Evolutionary conservation across 2,329 filamentous ascomycete species (phyloP).

Genomic region (Hypoxylon sp.): DNA sequence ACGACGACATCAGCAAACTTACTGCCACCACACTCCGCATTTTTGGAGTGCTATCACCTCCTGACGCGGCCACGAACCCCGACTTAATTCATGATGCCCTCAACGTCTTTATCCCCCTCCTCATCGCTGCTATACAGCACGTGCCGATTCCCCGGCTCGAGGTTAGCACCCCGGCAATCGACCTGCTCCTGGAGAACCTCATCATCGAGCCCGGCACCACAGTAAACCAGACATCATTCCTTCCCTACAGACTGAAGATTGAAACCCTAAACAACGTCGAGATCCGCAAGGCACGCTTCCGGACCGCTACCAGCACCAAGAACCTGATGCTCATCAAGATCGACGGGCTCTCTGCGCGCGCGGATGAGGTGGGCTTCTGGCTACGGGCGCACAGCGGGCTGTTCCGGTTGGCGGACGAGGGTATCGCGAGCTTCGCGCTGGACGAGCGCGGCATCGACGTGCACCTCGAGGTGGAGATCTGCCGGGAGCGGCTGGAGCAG

Average conservation of each 20-base stretch:
- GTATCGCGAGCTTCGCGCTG: conserved; percentile 84
- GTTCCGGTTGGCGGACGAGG: conserved; percentile 79
- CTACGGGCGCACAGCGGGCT: conserved; percentile 79
- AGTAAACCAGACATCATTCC: conserved; percentile 85
- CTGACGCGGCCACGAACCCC: conserved; percentile 68
- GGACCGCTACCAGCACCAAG: conserved; percentile 70
- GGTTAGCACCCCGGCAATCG: conserved; percentile 80
- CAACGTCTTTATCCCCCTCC: conserved; percentile 80
- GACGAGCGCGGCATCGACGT: conserved; percentile 90
- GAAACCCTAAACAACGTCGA: conserved; percentile 88
- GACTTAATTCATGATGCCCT: conserved; percentile 78
- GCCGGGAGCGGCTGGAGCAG: conserved; percentile 78
- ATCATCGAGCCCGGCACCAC: conserved; percentile 88
- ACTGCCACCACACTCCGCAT: conserved; percentile 72
- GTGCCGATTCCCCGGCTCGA: conserved; percentile 92
- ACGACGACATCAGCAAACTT: conserved; percentile 75
- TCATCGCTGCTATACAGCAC: conserved; percentile 82
- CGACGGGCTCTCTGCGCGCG: conserved; percentile 82
- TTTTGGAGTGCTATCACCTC: conserved; percentile 72
- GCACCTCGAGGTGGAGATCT: conserved; percentile 83
- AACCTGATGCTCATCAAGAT: conserved; percentile 80
- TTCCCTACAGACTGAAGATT: conserved; percentile 82
- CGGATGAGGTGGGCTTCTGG: conserved; percentile 91
- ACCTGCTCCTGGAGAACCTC: conserved; percentile 88
- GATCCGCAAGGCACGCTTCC: conserved; percentile 77